phyloP scores from a whole-genome alignment of 2,329 filamentous ascomycete species.

The Colletotrichum chrysophilum region DNA sequence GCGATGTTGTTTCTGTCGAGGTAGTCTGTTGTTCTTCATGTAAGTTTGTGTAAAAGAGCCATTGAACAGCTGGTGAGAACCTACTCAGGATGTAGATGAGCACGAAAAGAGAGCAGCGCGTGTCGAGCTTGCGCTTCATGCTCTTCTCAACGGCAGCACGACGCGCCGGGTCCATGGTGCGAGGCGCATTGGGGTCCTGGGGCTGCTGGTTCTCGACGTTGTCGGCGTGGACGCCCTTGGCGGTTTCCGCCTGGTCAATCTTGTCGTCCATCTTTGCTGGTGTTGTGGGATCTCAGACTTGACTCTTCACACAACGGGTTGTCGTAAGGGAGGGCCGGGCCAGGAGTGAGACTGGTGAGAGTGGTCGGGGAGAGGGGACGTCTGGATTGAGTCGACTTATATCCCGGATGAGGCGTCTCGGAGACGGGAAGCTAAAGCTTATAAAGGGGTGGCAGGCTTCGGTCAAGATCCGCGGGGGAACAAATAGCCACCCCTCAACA shows the following conservation, averaged over 20 bases:
- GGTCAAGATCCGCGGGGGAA: slow-evolving; percentile 17
- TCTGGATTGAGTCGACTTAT: slow-evolving; percentile 1
- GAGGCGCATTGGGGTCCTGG: slow-evolving; percentile 2
- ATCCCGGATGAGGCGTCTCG: not conserved
- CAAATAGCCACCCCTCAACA: slow-evolving; percentile 14
- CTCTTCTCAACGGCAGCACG: slow-evolving; percentile 64
- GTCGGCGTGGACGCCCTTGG: not conserved
- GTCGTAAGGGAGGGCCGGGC: not conserved
- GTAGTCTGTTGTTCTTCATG: slow-evolving; percentile 66
- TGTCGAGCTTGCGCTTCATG: slow-evolving; percentile 74
- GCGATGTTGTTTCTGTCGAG: slow-evolving; percentile 73
- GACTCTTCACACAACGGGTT: not conserved
- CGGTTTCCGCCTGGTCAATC: not conserved
- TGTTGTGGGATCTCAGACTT: slow-evolving; percentile 6
- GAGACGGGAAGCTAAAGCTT: not conserved
- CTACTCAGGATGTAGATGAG: slow-evolving; percentile 70
- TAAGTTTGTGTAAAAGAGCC: slow-evolving; percentile 56
- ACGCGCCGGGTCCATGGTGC: slow-evolving; percentile 46
- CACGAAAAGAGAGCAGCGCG: slow-evolving; percentile 70
- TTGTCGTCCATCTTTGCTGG: slow-evolving; percentile 14
- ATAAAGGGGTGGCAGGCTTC: slow-evolving; percentile 6
- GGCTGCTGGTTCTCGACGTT: not conserved
- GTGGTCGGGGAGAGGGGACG: not conserved
- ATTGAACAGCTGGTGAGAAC: not conserved
- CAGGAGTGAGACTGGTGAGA: not conserved